Evolutionary conservation across 2,329 filamentous ascomycete genomes (phyloP), one percentile per base, ranked within the genome.

Genomic region (Myriangium duriaei): DNA sequence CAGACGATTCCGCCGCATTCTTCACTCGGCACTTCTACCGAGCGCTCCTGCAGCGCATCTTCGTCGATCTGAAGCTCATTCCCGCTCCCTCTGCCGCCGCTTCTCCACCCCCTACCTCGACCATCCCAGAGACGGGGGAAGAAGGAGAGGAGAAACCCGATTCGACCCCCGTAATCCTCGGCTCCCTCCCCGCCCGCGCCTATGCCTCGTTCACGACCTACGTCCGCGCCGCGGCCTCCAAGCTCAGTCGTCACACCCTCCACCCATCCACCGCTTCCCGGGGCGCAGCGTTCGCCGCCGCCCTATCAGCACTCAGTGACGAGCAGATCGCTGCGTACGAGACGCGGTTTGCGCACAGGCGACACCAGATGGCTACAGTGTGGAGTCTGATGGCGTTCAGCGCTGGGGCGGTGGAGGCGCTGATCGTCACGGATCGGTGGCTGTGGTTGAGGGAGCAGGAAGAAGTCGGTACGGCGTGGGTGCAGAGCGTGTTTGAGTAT

Each of bases 331-430:
- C 69, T 7, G 58, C 49, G 11, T 98, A 96, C 55, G 79, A 82
- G 51, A 51, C 55, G 7, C 55, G 60, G 30, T 95, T 80, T 58
- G 56, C 57, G 18, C 67, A 68, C 28, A 68, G 79, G 39, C 84
- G 81, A 62, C 81, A 85, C 49, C 81, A 95, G 53, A 63, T 98
- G 28, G 85, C 81, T 52, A 71, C 92, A 5, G 74, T 92, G 42
- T 98, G 91, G 91, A 85, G 76, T 48, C 58, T 98, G 51, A 98
- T 98, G 88, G 87, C 91, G 1, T 95, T 94, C 51, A 92, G 85
- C 56, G 87, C 88, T 2, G 76, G 76, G 13, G 80, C 94, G 3
- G 78, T 92, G 2, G 91, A 98, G 64, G 84, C 85, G 19, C 65
- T 92, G 42, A 88, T 98, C 50, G 85, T 93, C 36, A 75, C 80